Percentiles rank a stretch among this genome's conserved stretches.
Conservation (phyloP, 352 stramenopile genomes). For the Phytophthora hibernalis region DNA sequence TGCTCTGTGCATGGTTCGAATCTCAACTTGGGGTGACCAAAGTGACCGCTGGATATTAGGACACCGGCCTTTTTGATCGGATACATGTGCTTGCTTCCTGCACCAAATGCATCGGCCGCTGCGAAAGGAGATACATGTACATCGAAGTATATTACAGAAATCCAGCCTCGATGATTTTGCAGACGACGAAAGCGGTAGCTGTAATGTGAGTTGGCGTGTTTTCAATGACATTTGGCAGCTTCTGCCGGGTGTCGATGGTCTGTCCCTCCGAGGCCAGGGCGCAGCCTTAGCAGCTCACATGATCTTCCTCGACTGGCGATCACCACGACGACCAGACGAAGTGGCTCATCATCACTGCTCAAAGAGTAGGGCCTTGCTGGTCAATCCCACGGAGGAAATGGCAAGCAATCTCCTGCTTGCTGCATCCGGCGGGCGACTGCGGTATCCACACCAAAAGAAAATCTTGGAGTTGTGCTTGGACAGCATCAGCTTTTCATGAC, state of each 20-base stretch:
- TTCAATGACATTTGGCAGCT: too few relatives aligned
- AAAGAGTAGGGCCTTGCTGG: neutral
- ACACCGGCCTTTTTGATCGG: neutral
- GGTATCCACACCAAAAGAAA: slow-evolving; percentile 12
- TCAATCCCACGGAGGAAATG: neutral
- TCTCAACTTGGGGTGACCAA: too few relatives aligned
- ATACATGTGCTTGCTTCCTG: neutral
- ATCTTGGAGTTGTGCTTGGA: neutral
- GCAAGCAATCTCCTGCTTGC: neutral
- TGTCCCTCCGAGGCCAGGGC: too few relatives aligned
- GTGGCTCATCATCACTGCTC: neutral
- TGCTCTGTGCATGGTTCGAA: neutral
- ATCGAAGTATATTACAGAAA: slow-evolving; percentile 13
- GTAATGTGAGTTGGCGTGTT: too few relatives aligned
- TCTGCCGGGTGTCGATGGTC: too few relatives aligned
- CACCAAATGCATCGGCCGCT: too few relatives aligned
- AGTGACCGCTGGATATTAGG: neutral
- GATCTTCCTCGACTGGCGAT: too few relatives aligned
- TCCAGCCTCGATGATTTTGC: neutral
- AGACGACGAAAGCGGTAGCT: neutral
- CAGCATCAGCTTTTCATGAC: slow-evolving; percentile 4
- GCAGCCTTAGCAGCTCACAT: too few relatives aligned
- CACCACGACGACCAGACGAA: neutral
- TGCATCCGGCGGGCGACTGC: too few relatives aligned
- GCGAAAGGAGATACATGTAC: neutral